phyloP scores from a whole-genome alignment of 1,284 basidiomycete genomes.

The Ceratobasidium sp. region DNA sequence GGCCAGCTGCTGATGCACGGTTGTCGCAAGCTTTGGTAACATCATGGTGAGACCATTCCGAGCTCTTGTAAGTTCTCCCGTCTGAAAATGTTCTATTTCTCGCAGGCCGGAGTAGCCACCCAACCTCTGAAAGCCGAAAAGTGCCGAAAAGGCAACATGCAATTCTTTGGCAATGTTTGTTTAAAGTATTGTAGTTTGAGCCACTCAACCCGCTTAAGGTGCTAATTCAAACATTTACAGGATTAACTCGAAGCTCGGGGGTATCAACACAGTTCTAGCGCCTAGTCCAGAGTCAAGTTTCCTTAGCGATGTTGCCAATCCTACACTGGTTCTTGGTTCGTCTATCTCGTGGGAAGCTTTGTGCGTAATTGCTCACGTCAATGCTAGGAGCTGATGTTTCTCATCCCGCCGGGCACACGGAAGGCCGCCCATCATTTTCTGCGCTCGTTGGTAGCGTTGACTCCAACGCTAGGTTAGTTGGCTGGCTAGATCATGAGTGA shows the following conservation, averaged over 20 bases:
- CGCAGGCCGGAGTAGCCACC: slow-evolving; percentile 72
- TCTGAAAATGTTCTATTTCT: slow-evolving; percentile 28
- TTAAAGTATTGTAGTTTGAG: slow-evolving; percentile 78
- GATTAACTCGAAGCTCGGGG: slow-evolving; percentile 82
- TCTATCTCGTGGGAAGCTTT: background rate
- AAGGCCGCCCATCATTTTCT: slow-evolving; percentile 78
- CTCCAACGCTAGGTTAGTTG: slow-evolving; percentile 53
- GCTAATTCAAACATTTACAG: slow-evolving; percentile 53
- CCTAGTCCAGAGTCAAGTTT: slow-evolving; percentile 64
- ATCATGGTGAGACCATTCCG: slow-evolving; percentile 50
- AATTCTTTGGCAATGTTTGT: slow-evolving; percentile 81
- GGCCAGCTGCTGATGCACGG: background rate
- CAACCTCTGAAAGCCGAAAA: slow-evolving; percentile 64
- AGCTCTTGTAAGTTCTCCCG: too few relatives aligned
- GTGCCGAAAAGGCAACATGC: slow-evolving; percentile 54
- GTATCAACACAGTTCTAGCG: slow-evolving; percentile 75
- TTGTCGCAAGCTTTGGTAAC: slow-evolving; percentile 70
- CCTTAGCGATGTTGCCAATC: slow-evolving; percentile 71
- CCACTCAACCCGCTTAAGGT: too few relatives aligned
- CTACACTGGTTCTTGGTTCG: slow-evolving; percentile 77
- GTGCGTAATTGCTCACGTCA: background rate
- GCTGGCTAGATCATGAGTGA: too few relatives aligned
- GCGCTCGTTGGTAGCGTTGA: slow-evolving; percentile 79
- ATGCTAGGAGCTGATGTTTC: slow-evolving; percentile 74
- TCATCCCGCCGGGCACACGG: slow-evolving; percentile 77